A percentile compares a stretch with the other conserved stretches of the same genome.
Evolutionary conservation across 208 protist genomes (phyloP).

Genomic region (Vickermania spadyakhi): DNA sequence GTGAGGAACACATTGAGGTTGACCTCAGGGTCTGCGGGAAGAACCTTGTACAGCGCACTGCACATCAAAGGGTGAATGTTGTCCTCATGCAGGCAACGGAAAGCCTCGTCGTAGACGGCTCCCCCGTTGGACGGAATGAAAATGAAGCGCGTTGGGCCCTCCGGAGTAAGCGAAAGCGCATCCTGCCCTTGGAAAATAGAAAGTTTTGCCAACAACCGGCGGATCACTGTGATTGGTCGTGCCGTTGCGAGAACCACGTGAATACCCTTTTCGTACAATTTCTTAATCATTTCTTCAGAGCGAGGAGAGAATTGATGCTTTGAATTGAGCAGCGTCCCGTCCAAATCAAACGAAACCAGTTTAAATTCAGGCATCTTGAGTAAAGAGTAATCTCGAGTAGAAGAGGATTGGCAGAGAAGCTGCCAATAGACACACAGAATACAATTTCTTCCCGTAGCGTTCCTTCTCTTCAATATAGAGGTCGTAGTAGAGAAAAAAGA

Average conservation of each 20-base stretch:
- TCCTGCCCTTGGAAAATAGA: constrained; percentile 34
- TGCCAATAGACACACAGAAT: no score
- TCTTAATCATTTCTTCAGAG: constrained; percentile 26
- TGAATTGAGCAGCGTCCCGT: constrained; percentile 37
- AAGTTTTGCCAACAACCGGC: constrained; percentile 36
- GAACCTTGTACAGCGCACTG: constrained; percentile 23
- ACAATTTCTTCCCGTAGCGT: no score
- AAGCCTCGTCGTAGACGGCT: constrained; percentile 48
- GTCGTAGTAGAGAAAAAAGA: no score
- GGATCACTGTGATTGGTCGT: constrained; percentile 53
- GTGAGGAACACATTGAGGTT: constrained; percentile 51
- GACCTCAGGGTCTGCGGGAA: constrained; percentile 13
- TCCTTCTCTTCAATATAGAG: no score
- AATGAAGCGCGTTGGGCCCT: constrained; percentile 12
- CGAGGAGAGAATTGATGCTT: constrained; percentile 12
- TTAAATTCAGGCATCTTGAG: constrained; percentile 12
- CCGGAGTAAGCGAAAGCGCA: not conserved
- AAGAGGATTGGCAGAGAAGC: no score
- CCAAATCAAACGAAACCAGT: constrained; percentile 25
- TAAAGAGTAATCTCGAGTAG: no score
- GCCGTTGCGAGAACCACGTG: constrained; percentile 77
- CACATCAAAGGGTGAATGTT: constrained; percentile 3
- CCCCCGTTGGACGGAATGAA: constrained; percentile 56
- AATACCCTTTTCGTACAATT: constrained; percentile 49
- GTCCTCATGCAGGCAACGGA: constrained; percentile 1